phyloP scores from a whole-genome alignment of 164 flowering plant genomes.

The Chimonanthus praecox region DNA sequence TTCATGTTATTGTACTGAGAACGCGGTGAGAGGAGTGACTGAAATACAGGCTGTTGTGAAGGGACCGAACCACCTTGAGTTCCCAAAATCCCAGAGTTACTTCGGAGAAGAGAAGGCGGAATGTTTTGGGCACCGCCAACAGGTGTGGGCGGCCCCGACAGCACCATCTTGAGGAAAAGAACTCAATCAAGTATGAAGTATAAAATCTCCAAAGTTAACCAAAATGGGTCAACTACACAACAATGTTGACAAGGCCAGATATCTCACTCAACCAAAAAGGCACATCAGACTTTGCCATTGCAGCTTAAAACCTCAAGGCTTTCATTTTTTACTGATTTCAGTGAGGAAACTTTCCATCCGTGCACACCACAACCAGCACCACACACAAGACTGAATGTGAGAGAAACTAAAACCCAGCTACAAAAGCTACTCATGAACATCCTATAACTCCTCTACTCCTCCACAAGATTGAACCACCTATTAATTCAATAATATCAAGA shows the following conservation, averaged over 20 bases:
- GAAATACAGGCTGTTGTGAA: constrained; percentile 59
- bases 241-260: neutral
- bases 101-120: constrained; percentile 26
- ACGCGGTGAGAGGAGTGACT: constrained; percentile 64
- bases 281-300: constrained; percentile 12
- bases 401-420: constrained; percentile 17
- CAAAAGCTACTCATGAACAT: constrained; percentile 27
- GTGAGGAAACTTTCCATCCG: constrained; percentile 13
- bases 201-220: constrained; percentile 1
- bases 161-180: constrained; percentile 23
- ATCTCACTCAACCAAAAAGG: constrained; percentile 13
- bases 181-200: constrained; percentile 1
- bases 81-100: constrained; percentile 46
- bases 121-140: constrained; percentile 37
- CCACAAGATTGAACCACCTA: constrained; percentile 6
- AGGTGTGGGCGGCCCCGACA: constrained; percentile 43
- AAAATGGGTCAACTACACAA: neutral
- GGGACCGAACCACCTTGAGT: constrained; percentile 60
- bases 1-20: constrained; percentile 54
- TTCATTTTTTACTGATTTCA: constrained; percentile 15
- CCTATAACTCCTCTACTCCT: constrained; percentile 19
- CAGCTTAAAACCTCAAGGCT: constrained; percentile 8
- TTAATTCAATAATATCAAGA: constrained; percentile 10
- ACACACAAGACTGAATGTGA: constrained; percentile 12
- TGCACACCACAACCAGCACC: constrained; percentile 13